Conservation (phyloP, 352 stramenopile species). For the Phytophthora cactorum region DNA sequence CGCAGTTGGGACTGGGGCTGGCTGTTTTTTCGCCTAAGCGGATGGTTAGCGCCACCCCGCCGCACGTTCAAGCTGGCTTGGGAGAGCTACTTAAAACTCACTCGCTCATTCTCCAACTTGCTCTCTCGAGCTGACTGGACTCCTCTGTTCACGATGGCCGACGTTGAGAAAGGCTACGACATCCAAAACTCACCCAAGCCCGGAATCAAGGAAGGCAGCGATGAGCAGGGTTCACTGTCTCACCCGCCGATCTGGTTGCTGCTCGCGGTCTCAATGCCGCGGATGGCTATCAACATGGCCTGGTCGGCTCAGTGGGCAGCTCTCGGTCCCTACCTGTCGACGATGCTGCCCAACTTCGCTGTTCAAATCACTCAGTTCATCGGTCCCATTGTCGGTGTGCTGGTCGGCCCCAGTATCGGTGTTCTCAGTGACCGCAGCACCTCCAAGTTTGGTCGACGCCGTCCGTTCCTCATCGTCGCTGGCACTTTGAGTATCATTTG, state of each 20-base stretch:
- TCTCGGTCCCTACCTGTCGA: slow-evolving; percentile 59
- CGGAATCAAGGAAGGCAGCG: slow-evolving; percentile 8
- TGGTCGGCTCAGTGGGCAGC: slow-evolving; percentile 69
- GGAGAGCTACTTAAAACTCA: not conserved
- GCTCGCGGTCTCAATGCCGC: slow-evolving; percentile 57
- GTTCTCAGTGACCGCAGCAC: slow-evolving; percentile 61
- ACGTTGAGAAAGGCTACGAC: slow-evolving; percentile 41
- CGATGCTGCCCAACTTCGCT: slow-evolving; percentile 54
- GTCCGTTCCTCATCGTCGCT: slow-evolving; percentile 50
- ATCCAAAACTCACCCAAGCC: slow-evolving; percentile 35
- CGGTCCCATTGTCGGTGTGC: slow-evolving; percentile 54
- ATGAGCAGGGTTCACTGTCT: slow-evolving; percentile 18
- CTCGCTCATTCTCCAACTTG: slow-evolving; percentile 32
- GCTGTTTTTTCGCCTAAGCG: not conserved
- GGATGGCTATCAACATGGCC: slow-evolving; percentile 68
- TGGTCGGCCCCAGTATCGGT: slow-evolving; percentile 57
- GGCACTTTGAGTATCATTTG: slow-evolving; percentile 49
- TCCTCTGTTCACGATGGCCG: slow-evolving; percentile 17
- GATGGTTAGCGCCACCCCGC: not conserved
- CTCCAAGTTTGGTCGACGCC: slow-evolving; percentile 43
- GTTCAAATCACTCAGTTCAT: slow-evolving; percentile 58
- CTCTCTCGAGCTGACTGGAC: slow-evolving; percentile 19
- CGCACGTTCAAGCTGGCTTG: not conserved
- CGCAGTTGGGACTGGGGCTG: not conserved
- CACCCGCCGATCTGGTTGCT: slow-evolving; percentile 52